Evolutionary conservation across 306 rosid species (phyloP).

Genomic region (Trichosanthes cucumerina): DNA sequence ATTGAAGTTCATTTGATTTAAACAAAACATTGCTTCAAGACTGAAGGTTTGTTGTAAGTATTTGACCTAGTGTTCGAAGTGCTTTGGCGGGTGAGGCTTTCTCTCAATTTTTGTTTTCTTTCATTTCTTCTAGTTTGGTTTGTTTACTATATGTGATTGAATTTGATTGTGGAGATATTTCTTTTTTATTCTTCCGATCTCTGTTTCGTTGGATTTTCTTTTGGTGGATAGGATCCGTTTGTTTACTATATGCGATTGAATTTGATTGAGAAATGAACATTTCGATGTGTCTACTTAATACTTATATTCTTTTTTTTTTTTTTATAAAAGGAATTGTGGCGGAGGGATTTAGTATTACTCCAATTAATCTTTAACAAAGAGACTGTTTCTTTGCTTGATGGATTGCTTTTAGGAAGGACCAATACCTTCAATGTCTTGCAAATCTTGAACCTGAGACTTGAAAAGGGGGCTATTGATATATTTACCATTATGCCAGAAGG

Average conservation of each 20-base stretch:
- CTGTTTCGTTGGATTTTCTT: neutral
- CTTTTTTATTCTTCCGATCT: neutral
- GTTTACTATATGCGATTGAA: constrained; percentile 1
- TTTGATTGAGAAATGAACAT: constrained; percentile 5
- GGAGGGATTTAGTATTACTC: too few species aligned
- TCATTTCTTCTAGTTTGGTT: neutral
- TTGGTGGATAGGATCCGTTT: constrained; percentile 4
- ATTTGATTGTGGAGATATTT: neutral
- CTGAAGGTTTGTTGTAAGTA: too few species aligned
- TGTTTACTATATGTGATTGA: neutral
- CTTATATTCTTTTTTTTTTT: neutral
- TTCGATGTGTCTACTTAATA: neutral
- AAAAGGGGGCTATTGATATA: too few species aligned
- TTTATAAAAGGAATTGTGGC: neutral
- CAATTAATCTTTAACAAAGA: too few species aligned
- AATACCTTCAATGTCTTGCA: too few species aligned
- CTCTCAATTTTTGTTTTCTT: neutral
- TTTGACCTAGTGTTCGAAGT: constrained; percentile 1
- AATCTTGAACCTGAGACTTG: too few species aligned
- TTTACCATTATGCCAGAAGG: too few species aligned
- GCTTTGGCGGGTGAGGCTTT: constrained; percentile 1
- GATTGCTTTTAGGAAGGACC: too few species aligned
- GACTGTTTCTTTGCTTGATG: neutral
- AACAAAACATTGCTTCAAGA: too few species aligned
- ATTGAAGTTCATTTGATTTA: too few species aligned